Evolutionary conservation across 1,284 basidiomycete genomes (phyloP).

Genomic region (Apiotrichum montevideense): DNA sequence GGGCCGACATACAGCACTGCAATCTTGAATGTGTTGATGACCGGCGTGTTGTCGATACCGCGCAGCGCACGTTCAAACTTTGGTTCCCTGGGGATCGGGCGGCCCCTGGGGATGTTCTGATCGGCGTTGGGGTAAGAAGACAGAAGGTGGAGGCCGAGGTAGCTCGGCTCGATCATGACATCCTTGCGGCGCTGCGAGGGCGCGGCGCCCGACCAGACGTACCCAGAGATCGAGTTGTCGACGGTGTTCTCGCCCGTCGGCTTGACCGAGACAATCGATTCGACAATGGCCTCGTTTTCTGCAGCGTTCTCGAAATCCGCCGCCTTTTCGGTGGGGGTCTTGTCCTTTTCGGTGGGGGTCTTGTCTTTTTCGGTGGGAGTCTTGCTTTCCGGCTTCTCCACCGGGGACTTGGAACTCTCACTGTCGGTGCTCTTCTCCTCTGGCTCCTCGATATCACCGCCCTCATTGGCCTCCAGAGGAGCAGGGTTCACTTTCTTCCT

Average conservation of each 20-base stretch:
- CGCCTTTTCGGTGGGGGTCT: not conserved
- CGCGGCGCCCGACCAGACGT: conserved; percentile 75
- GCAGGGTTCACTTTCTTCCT: conserved; percentile 45
- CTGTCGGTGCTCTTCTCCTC: not conserved
- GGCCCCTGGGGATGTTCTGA: conserved; percentile 38
- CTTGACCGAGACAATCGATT: conserved; percentile 10
- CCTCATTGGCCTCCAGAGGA: not conserved
- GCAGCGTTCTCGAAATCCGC: not conserved
- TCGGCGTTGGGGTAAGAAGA: conserved; percentile 65
- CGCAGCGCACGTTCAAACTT: conserved; percentile 60
- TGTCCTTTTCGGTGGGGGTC: not conserved
- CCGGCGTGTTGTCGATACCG: conserved; percentile 77
- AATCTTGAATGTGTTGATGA: conserved; percentile 96
- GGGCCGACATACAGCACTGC: conserved; percentile 94
- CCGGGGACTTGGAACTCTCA: not conserved
- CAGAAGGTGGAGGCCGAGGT: conserved; percentile 72
- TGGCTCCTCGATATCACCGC: not conserved
- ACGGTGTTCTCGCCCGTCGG: conserved; percentile 11
- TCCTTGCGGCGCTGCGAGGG: conserved; percentile 80
- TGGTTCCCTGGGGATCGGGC: conserved; percentile 51
- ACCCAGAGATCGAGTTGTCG: conserved; percentile 42
- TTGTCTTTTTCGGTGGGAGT: not conserved
- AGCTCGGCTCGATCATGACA: conserved; percentile 77
- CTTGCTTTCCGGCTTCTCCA: too few relatives aligned
- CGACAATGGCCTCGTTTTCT: not conserved